Conservation (phyloP, 176 grass and related monocot genomes). For the Paspalum notatum region DNA sequence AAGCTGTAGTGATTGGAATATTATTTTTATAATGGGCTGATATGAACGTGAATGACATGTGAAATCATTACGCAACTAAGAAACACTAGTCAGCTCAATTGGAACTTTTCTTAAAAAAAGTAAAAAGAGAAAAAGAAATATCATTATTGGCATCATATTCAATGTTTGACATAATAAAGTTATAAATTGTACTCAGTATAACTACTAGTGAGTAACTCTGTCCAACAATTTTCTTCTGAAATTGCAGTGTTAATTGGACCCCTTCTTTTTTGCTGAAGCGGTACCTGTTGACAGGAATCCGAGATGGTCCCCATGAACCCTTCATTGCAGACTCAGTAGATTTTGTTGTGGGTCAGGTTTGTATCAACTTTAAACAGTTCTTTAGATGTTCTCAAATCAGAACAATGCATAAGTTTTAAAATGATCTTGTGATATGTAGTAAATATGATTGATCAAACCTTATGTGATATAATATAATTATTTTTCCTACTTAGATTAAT, state of each 20-base stretch:
- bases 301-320: constrained; percentile 89
- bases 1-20: not conserved
- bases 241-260: constrained; percentile 93
- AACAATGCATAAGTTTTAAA: not conserved
- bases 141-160: not conserved
- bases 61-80: not conserved
- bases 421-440: constrained; percentile 5
- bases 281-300: constrained; percentile 92
- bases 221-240: constrained; percentile 40
- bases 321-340: constrained; percentile 98
- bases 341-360: constrained; percentile 92
- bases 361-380: constrained; percentile 23
- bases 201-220: constrained; percentile 13
- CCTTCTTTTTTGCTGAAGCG: constrained; percentile 99
- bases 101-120: not conserved
- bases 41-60: not conserved
- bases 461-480: not conserved
- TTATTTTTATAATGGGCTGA: constrained; percentile 2
- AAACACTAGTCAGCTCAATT: not conserved
- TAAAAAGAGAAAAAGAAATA: not conserved
- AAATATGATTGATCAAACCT: constrained; percentile 15
- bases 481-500: constrained; percentile 14
- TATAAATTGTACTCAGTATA: not conserved
- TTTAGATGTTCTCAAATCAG: not conserved
- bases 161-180: constrained; percentile 15